These are phyloP conservation scores for Pulveroboletus sp. DNA, from an alignment of 768 basidiomycete genomes.

Conservation along the genomic window DNA sequence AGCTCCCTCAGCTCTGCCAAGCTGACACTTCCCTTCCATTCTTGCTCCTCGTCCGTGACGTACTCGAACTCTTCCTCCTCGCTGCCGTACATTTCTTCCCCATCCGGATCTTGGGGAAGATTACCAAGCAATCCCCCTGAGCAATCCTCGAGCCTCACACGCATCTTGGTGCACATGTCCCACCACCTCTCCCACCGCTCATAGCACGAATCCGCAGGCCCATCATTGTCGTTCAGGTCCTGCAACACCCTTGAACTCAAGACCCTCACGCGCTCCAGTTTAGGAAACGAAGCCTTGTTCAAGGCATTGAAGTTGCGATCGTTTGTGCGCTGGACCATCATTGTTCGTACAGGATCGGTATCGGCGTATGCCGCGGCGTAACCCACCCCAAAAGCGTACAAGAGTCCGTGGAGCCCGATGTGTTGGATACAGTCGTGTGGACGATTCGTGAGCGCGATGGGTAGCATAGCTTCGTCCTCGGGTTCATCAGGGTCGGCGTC, in stretches of 20 bases:
- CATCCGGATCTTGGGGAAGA: constrained; percentile 29
- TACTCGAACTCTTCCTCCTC: constrained; percentile 32
- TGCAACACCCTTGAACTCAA: constrained; percentile 51
- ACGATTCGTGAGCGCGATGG: constrained; percentile 38
- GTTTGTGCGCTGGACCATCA: constrained; percentile 50
- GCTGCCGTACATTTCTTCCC: constrained; percentile 31
- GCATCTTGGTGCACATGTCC: constrained; percentile 43
- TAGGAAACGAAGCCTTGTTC: constrained; percentile 54
- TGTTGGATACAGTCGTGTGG: constrained; percentile 56
- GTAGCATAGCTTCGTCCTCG: constrained; percentile 30
- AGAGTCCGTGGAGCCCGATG: constrained; percentile 66
- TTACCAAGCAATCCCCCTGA: constrained; percentile 59
- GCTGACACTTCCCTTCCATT: constrained; percentile 22
- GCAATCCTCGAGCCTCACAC: constrained; percentile 69
- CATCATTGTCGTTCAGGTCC: constrained; percentile 51
- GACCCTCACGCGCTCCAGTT: constrained; percentile 53
- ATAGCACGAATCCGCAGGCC: constrained; percentile 39
- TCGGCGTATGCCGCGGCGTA: constrained; percentile 40
- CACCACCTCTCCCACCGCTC: constrained; percentile 72
- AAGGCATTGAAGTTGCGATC: constrained; percentile 58
- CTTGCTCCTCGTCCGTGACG: constrained; percentile 31
- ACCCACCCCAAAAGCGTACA: constrained; percentile 66
- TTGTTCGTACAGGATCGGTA: constrained; percentile 40
- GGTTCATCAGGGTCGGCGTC: constrained; percentile 14
- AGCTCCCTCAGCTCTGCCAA: constrained; percentile 49